Conservation (phyloP, 345 rosid species). For the Eucalyptus globulus region DNA sequence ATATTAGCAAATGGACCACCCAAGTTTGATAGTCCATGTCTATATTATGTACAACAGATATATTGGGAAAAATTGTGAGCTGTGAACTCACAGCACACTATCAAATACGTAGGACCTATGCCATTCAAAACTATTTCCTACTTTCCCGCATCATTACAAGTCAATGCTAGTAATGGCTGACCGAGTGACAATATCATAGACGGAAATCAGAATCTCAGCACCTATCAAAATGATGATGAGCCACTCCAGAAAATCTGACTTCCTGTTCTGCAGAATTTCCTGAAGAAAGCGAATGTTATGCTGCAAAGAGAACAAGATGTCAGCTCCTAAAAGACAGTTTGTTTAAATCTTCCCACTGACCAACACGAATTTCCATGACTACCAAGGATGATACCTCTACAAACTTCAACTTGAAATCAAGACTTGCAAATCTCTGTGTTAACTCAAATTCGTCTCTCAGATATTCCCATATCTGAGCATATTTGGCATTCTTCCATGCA, state of each 20-base stretch:
- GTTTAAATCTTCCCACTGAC: neutral
- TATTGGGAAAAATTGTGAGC: neutral
- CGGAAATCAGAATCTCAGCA: slow-evolving; percentile 64
- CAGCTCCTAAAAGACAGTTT: neutral
- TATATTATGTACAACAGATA: neutral
- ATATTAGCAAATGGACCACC: neutral
- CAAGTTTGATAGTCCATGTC: neutral
- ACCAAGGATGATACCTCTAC: slow-evolving; percentile 49
- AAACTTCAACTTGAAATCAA: slow-evolving; percentile 86
- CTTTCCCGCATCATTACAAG: neutral
- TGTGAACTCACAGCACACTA: neutral
- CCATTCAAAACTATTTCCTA: neutral
- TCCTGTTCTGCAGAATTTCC: slow-evolving; percentile 91
- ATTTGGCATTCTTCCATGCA: slow-evolving; percentile 98
- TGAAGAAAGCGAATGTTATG: slow-evolving; percentile 91
- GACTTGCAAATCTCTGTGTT: slow-evolving; percentile 86
- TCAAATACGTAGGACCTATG: neutral
- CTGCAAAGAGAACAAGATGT: slow-evolving; percentile 26
- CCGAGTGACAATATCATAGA: slow-evolving; percentile 32
- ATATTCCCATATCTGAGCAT: slow-evolving; percentile 86
- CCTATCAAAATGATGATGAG: slow-evolving; percentile 78
- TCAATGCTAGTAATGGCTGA: neutral
- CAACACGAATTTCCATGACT: neutral
- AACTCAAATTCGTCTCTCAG: slow-evolving; percentile 91
- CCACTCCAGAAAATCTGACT: slow-evolving; percentile 94